A percentile compares a stretch with the other conserved stretches of the same genome.
Evolutionary conservation across 345 rosid species (phyloP).

Genomic region (Balakata baccata): DNA sequence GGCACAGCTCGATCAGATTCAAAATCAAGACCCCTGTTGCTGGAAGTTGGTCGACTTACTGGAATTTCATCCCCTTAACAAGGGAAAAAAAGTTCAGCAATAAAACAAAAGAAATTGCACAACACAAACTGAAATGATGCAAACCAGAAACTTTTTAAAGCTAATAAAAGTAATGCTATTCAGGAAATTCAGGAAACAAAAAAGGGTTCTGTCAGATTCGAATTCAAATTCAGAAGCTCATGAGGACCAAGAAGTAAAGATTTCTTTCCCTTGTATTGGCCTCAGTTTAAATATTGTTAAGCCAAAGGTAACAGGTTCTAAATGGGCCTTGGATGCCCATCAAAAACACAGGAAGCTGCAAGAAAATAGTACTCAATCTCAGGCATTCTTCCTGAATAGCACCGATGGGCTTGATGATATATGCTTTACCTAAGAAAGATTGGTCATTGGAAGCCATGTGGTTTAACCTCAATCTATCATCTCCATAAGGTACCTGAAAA

Average conservation of each 20-base stretch:
- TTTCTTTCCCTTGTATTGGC: neutral
- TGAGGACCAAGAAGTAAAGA: neutral
- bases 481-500: slow-evolving; percentile 58
- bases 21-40: slow-evolving; percentile 62
- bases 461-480: slow-evolving; percentile 58
- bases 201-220: no score
- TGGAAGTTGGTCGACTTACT: slow-evolving; percentile 53
- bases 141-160: neutral
- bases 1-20: slow-evolving; percentile 55
- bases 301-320: neutral
- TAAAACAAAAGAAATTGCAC: neutral
- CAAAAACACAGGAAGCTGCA: neutral
- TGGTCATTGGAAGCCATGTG: slow-evolving; percentile 44
- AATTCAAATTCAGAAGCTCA: neutral
- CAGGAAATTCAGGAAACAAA: neutral
- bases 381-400: neutral
- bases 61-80: slow-evolving; percentile 60
- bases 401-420: neutral
- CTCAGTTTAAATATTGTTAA: neutral
- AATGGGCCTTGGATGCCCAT: neutral
- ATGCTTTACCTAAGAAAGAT: slow-evolving; percentile 61
- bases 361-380: neutral
- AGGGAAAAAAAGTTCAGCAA: neutral
- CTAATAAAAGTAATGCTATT: neutral
- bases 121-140: neutral